phyloP scores from a whole-genome alignment of 1,139 yeast species.

The Geotrichum bryndzae region DNA sequence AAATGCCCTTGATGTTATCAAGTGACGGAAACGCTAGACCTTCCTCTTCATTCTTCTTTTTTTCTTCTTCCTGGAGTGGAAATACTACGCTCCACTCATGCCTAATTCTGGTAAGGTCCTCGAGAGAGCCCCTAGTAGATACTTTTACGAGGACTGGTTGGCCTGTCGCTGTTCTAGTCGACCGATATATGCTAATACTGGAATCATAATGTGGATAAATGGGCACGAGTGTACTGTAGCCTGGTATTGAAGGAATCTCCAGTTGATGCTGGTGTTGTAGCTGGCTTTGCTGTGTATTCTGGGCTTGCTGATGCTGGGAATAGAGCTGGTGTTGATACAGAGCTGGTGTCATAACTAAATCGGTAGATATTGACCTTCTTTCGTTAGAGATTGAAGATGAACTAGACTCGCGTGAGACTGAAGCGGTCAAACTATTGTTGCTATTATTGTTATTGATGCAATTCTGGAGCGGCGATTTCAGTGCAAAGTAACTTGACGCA shows the following conservation, averaged over 20 bases:
- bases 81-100: slow-evolving; percentile 30
- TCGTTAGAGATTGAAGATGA: slow-evolving; percentile 1
- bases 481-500: slow-evolving; percentile 4
- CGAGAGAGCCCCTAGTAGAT: slow-evolving; percentile 27
- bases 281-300: background rate
- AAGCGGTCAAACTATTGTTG: background rate
- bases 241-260: slow-evolving; percentile 21
- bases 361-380: background rate
- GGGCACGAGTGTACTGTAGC: slow-evolving; percentile 25
- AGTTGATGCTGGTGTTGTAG: background rate
- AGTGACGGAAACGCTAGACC: slow-evolving; percentile 13
- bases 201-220: slow-evolving; percentile 26
- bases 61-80: slow-evolving; percentile 6
- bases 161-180: slow-evolving; percentile 19
- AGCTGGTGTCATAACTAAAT: background rate
- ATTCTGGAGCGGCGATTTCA: slow-evolving; percentile 1
- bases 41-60: slow-evolving; percentile 2
- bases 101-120: slow-evolving; percentile 28
- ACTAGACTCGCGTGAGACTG: slow-evolving; percentile 3
- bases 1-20: slow-evolving; percentile 24
- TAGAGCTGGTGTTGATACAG: background rate
- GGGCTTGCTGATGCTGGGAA: slow-evolving; percentile 3
- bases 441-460: slow-evolving; percentile 1
- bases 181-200: slow-evolving; percentile 29
- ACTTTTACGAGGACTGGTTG: slow-evolving; percentile 26